Conservation (phyloP, 73 alveolate species). For the Effrenium voratum region DNA sequence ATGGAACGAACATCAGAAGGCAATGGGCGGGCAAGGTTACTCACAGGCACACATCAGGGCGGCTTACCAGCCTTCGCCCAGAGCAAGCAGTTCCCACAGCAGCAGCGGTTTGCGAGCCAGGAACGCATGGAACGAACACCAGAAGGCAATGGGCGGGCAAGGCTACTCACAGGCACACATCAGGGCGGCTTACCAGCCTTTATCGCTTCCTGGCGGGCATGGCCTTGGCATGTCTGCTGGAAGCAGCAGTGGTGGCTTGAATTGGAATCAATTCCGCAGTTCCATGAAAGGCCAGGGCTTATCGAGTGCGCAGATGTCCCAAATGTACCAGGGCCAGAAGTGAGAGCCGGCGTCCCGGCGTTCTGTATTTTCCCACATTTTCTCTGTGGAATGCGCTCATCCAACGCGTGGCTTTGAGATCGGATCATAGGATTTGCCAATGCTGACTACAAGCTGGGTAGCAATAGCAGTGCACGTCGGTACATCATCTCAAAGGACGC, state of each 20-base stretch:
- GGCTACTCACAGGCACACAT: neutral
- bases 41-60: neutral
- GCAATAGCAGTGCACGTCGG: too few relatives aligned
- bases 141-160: neutral
- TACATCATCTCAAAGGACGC: too few relatives aligned
- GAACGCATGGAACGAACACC: neutral
- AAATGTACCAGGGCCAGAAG: neutral
- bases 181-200: neutral
- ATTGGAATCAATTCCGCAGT: neutral
- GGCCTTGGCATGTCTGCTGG: neutral
- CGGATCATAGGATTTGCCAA: too few relatives aligned
- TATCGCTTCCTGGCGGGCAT: neutral
- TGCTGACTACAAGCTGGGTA: too few relatives aligned
- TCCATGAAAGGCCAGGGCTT: neutral
- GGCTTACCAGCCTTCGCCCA: neutral
- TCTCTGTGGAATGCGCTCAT: too few relatives aligned
- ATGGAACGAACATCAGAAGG: neutral
- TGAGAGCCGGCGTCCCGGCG: too few relatives aligned
- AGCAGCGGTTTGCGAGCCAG: neutral
- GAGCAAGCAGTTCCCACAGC: neutral
- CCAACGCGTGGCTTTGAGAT: too few relatives aligned
- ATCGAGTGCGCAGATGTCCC: neutral
- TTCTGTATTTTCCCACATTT: too few relatives aligned
- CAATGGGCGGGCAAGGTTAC: neutral
- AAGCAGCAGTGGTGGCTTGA: neutral